These are phyloP conservation scores for Ceratocystis smalleyi DNA, from an alignment of 2,329 filamentous ascomycete genomes.

Conservation along the genomic window DNA sequence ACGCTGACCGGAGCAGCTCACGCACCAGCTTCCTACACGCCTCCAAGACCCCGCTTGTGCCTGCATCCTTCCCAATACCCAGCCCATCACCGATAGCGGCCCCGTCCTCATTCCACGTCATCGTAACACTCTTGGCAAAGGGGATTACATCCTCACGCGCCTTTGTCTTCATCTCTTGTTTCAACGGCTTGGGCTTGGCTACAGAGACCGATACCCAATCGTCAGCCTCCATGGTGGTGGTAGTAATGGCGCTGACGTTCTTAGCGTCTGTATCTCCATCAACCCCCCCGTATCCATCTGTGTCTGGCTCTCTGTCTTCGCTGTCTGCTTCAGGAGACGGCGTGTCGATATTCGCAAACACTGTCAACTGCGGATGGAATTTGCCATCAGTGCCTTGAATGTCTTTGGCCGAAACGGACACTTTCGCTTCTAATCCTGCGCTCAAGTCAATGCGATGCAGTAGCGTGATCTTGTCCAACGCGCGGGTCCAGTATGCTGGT, in stretches of 20 bases:
- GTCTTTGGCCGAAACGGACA: neutral
- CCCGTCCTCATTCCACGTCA: neutral
- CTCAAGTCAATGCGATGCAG: neutral
- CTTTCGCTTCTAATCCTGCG: neutral
- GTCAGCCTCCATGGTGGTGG: neutral
- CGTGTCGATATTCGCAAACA: neutral
- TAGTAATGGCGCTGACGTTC: neutral
- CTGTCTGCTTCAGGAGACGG: neutral
- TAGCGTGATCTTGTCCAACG: slow-evolving; percentile 3
- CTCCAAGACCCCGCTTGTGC: neutral
- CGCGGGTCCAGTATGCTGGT: slow-evolving; percentile 3
- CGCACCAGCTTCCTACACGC: slow-evolving; percentile 7
- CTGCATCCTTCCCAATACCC: neutral
- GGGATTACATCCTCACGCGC: neutral
- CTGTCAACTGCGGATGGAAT: neutral
- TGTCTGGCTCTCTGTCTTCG: neutral
- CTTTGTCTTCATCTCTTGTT: neutral
- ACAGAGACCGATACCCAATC: neutral
- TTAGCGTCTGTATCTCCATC: neutral
- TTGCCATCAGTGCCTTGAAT: neutral
- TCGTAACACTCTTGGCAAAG: neutral
- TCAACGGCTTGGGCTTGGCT: neutral
- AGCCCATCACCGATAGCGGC: neutral
- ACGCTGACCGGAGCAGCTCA: neutral
- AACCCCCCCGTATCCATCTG: neutral